Evolutionary conservation across 2,329 filamentous ascomycete genomes (phyloP).

Genomic region (Teratosphaeria nubilosa): DNA sequence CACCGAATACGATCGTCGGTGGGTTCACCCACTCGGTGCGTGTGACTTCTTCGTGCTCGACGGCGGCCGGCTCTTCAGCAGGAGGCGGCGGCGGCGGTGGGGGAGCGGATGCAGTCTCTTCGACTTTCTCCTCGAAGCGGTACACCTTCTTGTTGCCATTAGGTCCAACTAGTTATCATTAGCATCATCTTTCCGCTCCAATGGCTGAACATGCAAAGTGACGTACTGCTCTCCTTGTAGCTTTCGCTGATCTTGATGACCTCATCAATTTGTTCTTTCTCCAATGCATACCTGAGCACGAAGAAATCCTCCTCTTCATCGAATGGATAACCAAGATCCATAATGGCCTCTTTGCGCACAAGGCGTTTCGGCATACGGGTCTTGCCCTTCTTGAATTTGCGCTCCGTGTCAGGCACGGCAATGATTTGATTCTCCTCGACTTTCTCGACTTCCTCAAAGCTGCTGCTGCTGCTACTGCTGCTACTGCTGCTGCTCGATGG

Average conservation of each 20-base stretch:
- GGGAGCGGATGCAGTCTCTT: slow-evolving; percentile 11
- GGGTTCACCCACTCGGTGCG: slow-evolving; percentile 31
- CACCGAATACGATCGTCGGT: slow-evolving; percentile 20
- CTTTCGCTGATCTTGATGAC: slow-evolving; percentile 73
- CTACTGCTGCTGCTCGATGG: slow-evolving; percentile 34
- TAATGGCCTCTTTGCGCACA: slow-evolving; percentile 69
- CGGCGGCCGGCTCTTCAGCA: slow-evolving; percentile 9
- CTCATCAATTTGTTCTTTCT: slow-evolving; percentile 85
- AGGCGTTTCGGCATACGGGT: slow-evolving; percentile 75
- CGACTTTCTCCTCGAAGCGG: slow-evolving; percentile 23
- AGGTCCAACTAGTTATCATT: not conserved
- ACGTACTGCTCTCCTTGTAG: slow-evolving; percentile 44
- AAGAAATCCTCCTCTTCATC: slow-evolving; percentile 78
- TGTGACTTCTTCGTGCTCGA: slow-evolving; percentile 24
- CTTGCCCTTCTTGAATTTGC: slow-evolving; percentile 57
- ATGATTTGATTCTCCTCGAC: slow-evolving; percentile 12
- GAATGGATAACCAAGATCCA: slow-evolving; percentile 77
- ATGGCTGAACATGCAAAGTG: not conserved
- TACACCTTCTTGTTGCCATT: slow-evolving; percentile 27
- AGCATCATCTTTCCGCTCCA: not conserved
- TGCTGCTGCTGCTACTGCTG: slow-evolving; percentile 19
- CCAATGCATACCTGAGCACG: slow-evolving; percentile 72
- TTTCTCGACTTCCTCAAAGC: slow-evolving; percentile 11
- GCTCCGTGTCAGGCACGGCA: slow-evolving; percentile 10
- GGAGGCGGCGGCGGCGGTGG: slow-evolving; percentile 4